These are phyloP conservation scores for Dictyostelium brefeldianum DNA, from an alignment of 78 protist genomes.

Conservation along the genomic window DNA sequence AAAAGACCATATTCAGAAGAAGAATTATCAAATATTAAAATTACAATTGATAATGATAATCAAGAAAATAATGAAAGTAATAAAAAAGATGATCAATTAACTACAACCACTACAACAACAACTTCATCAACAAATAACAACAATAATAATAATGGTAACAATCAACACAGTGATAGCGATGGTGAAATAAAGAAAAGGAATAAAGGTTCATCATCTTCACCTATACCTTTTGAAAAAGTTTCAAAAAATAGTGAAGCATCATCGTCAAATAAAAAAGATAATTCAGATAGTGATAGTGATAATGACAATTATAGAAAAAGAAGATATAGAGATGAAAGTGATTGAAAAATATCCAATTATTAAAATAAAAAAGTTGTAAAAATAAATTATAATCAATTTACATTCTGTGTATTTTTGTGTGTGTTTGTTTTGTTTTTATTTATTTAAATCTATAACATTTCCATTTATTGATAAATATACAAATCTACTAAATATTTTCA, in stretches of 20 bases:
- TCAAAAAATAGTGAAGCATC: background rate
- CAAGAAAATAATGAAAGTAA: background rate
- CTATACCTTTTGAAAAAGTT: too few species aligned
- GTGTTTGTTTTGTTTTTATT: too few species aligned
- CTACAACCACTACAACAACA: background rate
- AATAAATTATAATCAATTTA: too few species aligned
- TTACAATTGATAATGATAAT: background rate
- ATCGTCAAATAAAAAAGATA: too few species aligned
- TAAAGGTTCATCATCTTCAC: background rate
- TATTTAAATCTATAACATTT: too few species aligned
- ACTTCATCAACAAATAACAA: background rate
- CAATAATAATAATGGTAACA: too few species aligned
- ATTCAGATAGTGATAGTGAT: background rate
- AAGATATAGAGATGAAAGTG: background rate
- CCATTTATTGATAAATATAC: too few species aligned
- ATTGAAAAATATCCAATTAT: too few species aligned
- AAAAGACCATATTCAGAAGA: background rate
- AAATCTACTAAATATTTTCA: too few species aligned
- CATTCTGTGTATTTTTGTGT: too few species aligned
- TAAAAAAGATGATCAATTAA: background rate
- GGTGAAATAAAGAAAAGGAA: background rate
- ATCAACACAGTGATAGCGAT: background rate
- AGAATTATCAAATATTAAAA: background rate
- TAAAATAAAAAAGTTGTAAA: too few species aligned
- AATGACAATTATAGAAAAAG: background rate